Evolutionary conservation across 805 yeast species (phyloP).

Genomic region (Alloascoidea africana): DNA sequence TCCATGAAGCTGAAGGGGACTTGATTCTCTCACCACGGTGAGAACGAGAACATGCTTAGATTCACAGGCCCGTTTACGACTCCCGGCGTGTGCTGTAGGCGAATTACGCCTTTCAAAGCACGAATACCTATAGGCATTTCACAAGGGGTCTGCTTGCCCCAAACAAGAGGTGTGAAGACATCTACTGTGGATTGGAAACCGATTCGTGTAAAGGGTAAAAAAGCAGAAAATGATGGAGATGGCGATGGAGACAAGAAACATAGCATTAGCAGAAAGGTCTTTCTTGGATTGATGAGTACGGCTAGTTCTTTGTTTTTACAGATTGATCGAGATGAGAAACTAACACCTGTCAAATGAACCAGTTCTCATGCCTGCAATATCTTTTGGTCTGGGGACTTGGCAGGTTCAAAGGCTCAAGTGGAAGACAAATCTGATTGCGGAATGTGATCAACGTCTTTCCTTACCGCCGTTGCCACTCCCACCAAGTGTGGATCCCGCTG

Average conservation of each 20-base stretch:
- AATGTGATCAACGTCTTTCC: constrained; percentile 69
- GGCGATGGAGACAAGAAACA: constrained; percentile 18
- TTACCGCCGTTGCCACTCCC: constrained; percentile 65
- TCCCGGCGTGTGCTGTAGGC: too few species aligned
- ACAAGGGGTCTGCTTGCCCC: too few species aligned
- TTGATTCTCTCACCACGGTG: too few species aligned
- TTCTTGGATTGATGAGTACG: constrained; percentile 21
- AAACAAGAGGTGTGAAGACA: constrained; percentile 29
- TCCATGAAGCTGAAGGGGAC: too few species aligned
- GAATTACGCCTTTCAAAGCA: too few species aligned
- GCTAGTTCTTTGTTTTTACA: constrained; percentile 2
- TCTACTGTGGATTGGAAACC: constrained; percentile 81
- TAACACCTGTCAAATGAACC: constrained; percentile 26
- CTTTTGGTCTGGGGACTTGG: constrained; percentile 88
- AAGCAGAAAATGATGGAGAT: constrained; percentile 21
- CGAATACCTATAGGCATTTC: too few species aligned
- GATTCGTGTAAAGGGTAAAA: constrained; percentile 26
- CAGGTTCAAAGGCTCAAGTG: constrained; percentile 74
- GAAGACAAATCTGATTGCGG: constrained; percentile 75
- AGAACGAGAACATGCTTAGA: too few species aligned
- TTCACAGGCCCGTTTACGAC: too few species aligned
- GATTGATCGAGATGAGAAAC: constrained; percentile 3
- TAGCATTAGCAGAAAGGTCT: constrained; percentile 16
- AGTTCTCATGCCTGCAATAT: constrained; percentile 68
- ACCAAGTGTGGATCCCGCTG: constrained; percentile 31